These are phyloP conservation scores for Skeletonema costatum DNA, from an alignment of 108 stramenopile genomes.

Conservation along the genomic window DNA sequence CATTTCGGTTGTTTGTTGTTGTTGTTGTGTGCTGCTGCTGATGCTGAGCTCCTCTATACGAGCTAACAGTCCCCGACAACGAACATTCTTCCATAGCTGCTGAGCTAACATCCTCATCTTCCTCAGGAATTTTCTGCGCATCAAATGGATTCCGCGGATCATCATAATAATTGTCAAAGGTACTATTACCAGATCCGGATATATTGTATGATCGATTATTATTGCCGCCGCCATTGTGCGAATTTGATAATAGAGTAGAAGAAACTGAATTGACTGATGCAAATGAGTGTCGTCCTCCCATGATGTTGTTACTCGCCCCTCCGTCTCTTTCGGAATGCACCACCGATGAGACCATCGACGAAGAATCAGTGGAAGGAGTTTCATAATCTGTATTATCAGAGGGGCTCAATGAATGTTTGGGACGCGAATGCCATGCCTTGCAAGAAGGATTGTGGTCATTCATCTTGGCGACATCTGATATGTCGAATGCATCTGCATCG, in stretches of 20 bases:
- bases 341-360: background rate
- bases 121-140: slow-evolving; percentile 17
- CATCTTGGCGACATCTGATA: slow-evolving; percentile 21
- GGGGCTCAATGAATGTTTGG: slow-evolving; percentile 1
- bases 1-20: background rate
- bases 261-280: background rate
- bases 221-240: background rate
- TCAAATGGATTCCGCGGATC: slow-evolving; percentile 12
- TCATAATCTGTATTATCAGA: slow-evolving; percentile 13
- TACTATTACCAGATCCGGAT: background rate
- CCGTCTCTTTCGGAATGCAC: background rate
- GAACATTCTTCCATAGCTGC: slow-evolving; percentile 30
- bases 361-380: slow-evolving; percentile 8
- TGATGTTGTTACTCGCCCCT: too few relatives aligned
- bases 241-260: background rate
- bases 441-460: background rate
- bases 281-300: background rate
- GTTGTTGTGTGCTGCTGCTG: slow-evolving; percentile 6
- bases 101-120: slow-evolving; percentile 29
- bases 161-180: slow-evolving; percentile 5
- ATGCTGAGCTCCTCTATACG: background rate
- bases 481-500: slow-evolving; percentile 29
- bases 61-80: background rate
- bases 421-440: slow-evolving; percentile 8
- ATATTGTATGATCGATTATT: background rate